Conservation (phyloP, 306 rosid species). For the Lagenaria siceraria region DNA sequence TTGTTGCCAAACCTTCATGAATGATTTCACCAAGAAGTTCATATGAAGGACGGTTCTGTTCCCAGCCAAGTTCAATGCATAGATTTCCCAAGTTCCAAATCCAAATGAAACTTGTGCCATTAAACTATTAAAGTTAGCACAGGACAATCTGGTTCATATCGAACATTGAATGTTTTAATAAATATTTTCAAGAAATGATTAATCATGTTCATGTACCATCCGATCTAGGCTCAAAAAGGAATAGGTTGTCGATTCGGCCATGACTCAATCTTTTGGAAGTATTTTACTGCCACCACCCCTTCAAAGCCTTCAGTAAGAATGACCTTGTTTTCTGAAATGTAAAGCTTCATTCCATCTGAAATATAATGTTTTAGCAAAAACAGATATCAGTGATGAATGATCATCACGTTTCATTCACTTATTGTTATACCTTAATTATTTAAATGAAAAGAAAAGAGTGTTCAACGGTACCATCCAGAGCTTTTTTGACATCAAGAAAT, state of each 20-base stretch:
- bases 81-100: not conserved
- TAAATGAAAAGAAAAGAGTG: not conserved
- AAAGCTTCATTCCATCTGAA: constrained; percentile 85
- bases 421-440: not conserved
- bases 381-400: not conserved
- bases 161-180: not conserved
- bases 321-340: constrained; percentile 84
- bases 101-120: not conserved
- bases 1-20: not conserved
- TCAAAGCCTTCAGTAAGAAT: constrained; percentile 77
- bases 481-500: constrained; percentile 59
- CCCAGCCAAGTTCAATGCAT: not conserved
- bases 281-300: constrained; percentile 60
- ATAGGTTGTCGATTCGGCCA: constrained; percentile 60
- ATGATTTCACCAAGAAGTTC: not conserved
- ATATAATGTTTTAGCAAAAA: not conserved
- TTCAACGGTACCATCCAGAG: constrained; percentile 50
- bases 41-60: not conserved
- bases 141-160: not conserved
- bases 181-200: not conserved
- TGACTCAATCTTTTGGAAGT: constrained; percentile 64
- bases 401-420: not conserved
- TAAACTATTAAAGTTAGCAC: not conserved
- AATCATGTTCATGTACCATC: not conserved
- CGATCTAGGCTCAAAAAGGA: constrained; percentile 20